Conservation (phyloP, 2,329 filamentous ascomycete genomes). For the Capronia epimyces region DNA sequence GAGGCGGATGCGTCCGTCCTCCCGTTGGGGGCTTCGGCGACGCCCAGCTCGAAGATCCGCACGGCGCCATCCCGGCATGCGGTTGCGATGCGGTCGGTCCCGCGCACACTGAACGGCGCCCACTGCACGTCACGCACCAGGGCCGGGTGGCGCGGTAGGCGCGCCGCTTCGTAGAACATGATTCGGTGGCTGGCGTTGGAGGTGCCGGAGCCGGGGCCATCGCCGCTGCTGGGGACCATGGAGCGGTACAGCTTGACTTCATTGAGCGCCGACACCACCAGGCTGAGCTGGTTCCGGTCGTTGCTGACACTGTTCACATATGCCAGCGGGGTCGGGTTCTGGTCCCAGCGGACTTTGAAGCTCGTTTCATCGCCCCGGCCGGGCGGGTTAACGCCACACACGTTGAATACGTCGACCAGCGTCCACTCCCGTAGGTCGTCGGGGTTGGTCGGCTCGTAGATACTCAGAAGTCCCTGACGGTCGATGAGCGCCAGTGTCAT, state of each 20-base stretch:
- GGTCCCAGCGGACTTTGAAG: slow-evolving; percentile 83
- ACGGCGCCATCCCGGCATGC: slow-evolving; percentile 89
- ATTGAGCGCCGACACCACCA: slow-evolving; percentile 84
- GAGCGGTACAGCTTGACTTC: slow-evolving; percentile 78
- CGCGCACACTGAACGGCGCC: slow-evolving; percentile 85
- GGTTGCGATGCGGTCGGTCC: slow-evolving; percentile 84
- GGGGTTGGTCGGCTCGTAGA: slow-evolving; percentile 80
- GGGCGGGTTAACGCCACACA: slow-evolving; percentile 59
- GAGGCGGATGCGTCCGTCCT: not conserved
- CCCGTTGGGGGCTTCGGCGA: slow-evolving; percentile 3
- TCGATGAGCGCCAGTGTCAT: slow-evolving; percentile 82
- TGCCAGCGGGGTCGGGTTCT: slow-evolving; percentile 67
- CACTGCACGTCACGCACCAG: slow-evolving; percentile 64
- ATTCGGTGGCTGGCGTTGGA: slow-evolving; percentile 54
- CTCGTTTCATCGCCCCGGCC: slow-evolving; percentile 76
- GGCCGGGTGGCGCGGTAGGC: slow-evolving; percentile 66
- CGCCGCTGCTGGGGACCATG: slow-evolving; percentile 44
- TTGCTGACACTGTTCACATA: slow-evolving; percentile 74
- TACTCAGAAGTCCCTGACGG: slow-evolving; percentile 69
- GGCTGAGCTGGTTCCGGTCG: slow-evolving; percentile 66
- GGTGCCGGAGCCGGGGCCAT: slow-evolving; percentile 31
- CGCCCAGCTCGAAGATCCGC: slow-evolving; percentile 71
- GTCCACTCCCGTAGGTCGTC: slow-evolving; percentile 74
- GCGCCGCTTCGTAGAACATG: slow-evolving; percentile 72
- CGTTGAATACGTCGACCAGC: slow-evolving; percentile 67